These are phyloP conservation scores for Eragrostis tef DNA, from an alignment of 202 grass and related monocot genomes.

Conservation along the genomic window DNA sequence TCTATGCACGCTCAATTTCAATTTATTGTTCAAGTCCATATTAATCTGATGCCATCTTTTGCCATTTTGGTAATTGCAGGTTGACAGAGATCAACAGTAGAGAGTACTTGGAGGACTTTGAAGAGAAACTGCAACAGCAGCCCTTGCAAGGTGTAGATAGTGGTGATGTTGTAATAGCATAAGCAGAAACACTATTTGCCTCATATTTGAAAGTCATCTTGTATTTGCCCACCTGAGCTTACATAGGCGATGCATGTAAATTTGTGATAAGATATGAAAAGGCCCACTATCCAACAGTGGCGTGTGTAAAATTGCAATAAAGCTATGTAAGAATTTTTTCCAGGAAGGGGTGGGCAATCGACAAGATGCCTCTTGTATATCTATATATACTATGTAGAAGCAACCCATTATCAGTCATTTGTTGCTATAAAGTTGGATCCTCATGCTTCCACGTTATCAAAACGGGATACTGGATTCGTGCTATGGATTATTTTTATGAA, in stretches of 20 bases:
- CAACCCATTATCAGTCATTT: too few relatives aligned
- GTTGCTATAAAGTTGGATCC: too few relatives aligned
- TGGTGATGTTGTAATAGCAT: constrained; percentile 46
- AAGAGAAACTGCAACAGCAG: constrained; percentile 55
- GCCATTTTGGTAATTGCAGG: constrained; percentile 42
- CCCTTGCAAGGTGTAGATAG: constrained; percentile 50
- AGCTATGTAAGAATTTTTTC: constrained; percentile 19
- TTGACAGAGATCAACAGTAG: constrained; percentile 93
- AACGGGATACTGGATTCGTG: too few relatives aligned
- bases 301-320: constrained; percentile 50
- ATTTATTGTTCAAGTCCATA: not conserved
- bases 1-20: not conserved
- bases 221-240: not conserved
- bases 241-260: not conserved
- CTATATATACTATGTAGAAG: too few relatives aligned
- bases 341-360: not conserved
- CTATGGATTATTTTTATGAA: too few relatives aligned
- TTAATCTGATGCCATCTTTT: not conserved
- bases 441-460: too few relatives aligned
- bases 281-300: not conserved
- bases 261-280: not conserved
- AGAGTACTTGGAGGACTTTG: constrained; percentile 86
- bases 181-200: not conserved
- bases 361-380: constrained; percentile 8
- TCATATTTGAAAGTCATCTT: constrained; percentile 2